Evolutionary conservation across 202 grass and related monocot genomes (phyloP), one percentile per base, ranked within the genome.

Genomic region (Carex sylvatica): DNA sequence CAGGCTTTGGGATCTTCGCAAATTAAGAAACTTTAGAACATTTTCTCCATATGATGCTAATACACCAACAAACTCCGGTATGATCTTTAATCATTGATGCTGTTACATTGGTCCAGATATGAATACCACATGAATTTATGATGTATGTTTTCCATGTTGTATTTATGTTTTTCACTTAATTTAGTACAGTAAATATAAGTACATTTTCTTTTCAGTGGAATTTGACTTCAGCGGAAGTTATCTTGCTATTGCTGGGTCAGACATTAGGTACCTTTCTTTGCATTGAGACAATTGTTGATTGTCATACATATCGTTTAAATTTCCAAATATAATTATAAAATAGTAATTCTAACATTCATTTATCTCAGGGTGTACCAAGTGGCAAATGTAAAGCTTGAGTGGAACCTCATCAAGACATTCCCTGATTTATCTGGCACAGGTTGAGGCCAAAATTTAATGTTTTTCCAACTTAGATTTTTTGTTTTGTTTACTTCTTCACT

Each of bases 1-100:
- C 35, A 99, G 95, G 87, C 93, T 99, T 88, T 99, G 97, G 97
- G 97, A 99, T 93, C 93, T 99, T 85, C 88, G 97, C 38, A 99
- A 99, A 81, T 87, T 99, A 60, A 96, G 87, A 84, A 99, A 99
- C 70, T 99, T 99, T 62, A 96, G 97, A 89, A 91, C 93, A 14
- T 94, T 99, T 72, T 86, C 93, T 78, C 97, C 89, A 9, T 99
- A 99, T 88, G 93, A 99, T 85, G 69, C 89, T 44, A 84, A 94
- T 28, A 97, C 87, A 11, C 93, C 97, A 31, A 99, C 97, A 70
- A 99, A 99, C 88, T 88, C 91, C 70, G 93, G 97, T 99, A 88
- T 73, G 74, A 78, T 80, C 16, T 52, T 77, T 54, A 82, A 52
- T 64, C 5, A 2, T 10, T 58, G 22, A 22, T 82, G 18, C 6